Base-by-base conservation (phyloP, 148 eudicot species). In the Polygonum maritimum region DNA sequence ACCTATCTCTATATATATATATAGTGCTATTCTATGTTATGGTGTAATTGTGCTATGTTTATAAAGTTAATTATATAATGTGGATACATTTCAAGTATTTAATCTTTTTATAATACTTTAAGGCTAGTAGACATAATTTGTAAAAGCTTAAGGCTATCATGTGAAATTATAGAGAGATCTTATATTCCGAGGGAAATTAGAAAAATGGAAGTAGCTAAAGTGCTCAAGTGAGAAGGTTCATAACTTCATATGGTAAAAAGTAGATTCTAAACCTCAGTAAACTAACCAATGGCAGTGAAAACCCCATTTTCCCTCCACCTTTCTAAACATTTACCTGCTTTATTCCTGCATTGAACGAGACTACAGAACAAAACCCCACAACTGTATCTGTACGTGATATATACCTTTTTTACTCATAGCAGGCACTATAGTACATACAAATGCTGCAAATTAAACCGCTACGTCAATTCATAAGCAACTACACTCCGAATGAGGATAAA, bases 401-500 rank as follows among this genome's bases (percentile, higher is more conserved):
- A 10, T 26, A 26, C 31, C 65, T 58, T 60, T 77, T 57, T 57
- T 14, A 60, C 69, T 26, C 31, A 60, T 26, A 26, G 12, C 2
- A 7, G 7, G 7, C 10, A 36, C 11, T 35, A 8, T 58, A 3
- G 69, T 67, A 67, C 44, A 38, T 16, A 38, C 69, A 62, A 62
- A 26, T 62, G 36, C 69, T 62, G 69, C 69, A 67, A 35, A 67
- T 67, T 67, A 44, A 67, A 67, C 71, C 71, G 71, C 36, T 67
- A 36, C 71, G 38, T 67, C 71, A 36, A 36, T 67, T 67, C 45
- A 67, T 67, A 39, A 4, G 7, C 7, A 35, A 33, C 70, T 39
- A 8, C 31, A 26, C 31, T 26, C 31, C 31, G 31, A 26, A 33
- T 4, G 71, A 15, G n/a, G 44, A 67, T 67, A 67, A 35, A 16